Evolutionary conservation across 2,329 filamentous ascomycete species (phyloP).

Genomic region (Stagonosporopsis vannaccii): DNA sequence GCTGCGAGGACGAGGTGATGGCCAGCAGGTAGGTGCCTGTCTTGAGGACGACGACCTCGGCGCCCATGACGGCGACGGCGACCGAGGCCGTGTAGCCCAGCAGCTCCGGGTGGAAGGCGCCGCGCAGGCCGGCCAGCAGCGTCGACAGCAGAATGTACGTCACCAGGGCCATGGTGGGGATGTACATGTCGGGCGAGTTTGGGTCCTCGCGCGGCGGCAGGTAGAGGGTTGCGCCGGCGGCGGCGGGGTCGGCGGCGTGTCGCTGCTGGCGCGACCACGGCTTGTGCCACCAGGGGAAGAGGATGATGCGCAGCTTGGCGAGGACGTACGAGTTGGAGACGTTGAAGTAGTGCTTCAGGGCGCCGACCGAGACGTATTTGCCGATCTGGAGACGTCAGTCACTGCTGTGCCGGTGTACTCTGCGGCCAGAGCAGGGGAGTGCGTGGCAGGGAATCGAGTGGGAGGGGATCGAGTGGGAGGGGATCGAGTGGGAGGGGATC

Average conservation of each 20-base stretch:
- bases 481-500: too few relatives aligned
- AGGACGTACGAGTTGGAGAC: conserved; percentile 97
- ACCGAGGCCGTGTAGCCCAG: conserved; percentile 88
- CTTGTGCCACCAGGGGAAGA: conserved; percentile 97
- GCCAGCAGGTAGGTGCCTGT: conserved; percentile 91
- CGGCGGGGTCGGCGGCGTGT: conserved; percentile 50
- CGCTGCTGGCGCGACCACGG: conserved; percentile 94
- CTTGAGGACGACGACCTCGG: conserved; percentile 91
- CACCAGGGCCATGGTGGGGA: conserved; percentile 94
- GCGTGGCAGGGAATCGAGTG: too few relatives aligned
- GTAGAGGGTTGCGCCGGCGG: conserved; percentile 58
- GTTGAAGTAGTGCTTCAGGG: conserved; percentile 99
- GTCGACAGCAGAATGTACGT: conserved; percentile 97
- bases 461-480: too few relatives aligned
- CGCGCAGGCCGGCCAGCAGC: conserved; percentile 85
- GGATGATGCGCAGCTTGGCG: conserved; percentile 89
- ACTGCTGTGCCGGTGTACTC: too few relatives aligned
- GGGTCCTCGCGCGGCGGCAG: conserved; percentile 92
- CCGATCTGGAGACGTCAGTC: conserved; percentile 64
- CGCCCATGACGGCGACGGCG: conserved; percentile 79
- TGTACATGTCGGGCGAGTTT: conserved; percentile 99
- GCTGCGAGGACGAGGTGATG: conserved; percentile 92
- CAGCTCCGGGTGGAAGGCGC: conserved; percentile 92
- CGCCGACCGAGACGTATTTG: conserved; percentile 88
- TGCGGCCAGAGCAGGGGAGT: too few relatives aligned